Conservation (phyloP, 306 rosid species). For the Trichosanthes truncata region DNA sequence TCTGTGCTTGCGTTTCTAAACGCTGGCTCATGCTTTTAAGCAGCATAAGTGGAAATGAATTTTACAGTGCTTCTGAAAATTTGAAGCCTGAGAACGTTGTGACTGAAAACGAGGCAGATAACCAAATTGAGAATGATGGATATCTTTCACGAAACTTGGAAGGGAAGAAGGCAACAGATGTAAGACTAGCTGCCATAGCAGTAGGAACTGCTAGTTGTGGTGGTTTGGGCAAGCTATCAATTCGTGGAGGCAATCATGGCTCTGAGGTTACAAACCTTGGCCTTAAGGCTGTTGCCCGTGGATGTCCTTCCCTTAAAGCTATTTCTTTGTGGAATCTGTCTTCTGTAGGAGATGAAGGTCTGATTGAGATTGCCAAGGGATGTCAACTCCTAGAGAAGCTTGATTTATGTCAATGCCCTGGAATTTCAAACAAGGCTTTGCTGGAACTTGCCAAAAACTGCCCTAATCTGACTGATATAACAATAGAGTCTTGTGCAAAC, state of each 20-base stretch:
- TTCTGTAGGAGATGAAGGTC: conserved; percentile 60
- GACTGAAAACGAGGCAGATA: conserved; percentile 27
- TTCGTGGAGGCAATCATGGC: conserved; percentile 45
- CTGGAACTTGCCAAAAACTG: conserved; percentile 60
- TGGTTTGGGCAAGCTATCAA: conserved; percentile 74
- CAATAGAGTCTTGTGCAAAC: conserved; percentile 64
- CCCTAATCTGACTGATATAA: conserved; percentile 53
- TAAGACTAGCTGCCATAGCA: conserved; percentile 87
- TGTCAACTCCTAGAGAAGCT: conserved; percentile 71
- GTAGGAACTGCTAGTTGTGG: conserved; percentile 82
- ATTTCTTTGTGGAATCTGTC: conserved; percentile 54
- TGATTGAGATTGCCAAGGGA: conserved; percentile 61
- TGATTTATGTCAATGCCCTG: conserved; percentile 55
- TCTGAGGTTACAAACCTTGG: conserved; percentile 49
- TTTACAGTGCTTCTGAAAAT: conserved; percentile 18
- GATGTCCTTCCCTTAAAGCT: conserved; percentile 77
- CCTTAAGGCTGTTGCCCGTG: conserved; percentile 71
- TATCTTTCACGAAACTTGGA: conserved; percentile 80
- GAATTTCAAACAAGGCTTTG: conserved; percentile 62
- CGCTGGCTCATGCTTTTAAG: conserved; percentile 87
- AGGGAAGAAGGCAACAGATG: conserved; percentile 83
- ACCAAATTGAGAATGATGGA: conserved; percentile 52
- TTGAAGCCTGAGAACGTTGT: conserved; percentile 13
- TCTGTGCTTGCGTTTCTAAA: conserved; percentile 72
- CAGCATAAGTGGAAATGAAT: conserved; percentile 47